phyloP scores from a whole-genome alignment of 1,284 basidiomycete genomes.

The Xerocomus cyaneibrunnescens region DNA sequence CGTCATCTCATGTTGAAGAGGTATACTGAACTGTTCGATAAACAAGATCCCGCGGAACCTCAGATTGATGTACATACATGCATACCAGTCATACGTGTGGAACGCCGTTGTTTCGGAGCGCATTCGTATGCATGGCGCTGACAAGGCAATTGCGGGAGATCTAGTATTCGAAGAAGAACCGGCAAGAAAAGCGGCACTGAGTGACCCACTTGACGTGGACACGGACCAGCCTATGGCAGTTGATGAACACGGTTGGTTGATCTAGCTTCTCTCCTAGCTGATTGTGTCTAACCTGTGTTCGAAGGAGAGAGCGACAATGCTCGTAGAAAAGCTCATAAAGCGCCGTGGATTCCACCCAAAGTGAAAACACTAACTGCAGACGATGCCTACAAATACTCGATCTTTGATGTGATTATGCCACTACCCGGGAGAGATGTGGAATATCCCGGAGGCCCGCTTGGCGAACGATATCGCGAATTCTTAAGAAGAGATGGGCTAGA shows the following conservation, averaged over 20 bases:
- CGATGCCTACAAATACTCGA: constrained; percentile 76
- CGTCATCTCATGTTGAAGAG: not conserved
- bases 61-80: constrained; percentile 96
- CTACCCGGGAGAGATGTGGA: constrained; percentile 91
- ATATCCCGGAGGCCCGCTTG: constrained; percentile 81
- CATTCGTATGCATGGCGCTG: constrained; percentile 74
- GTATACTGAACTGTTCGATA: not conserved
- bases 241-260: constrained; percentile 45
- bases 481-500: constrained; percentile 85
- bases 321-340: constrained; percentile 45
- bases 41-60: constrained; percentile 90
- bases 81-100: constrained; percentile 99
- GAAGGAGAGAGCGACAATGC: constrained; percentile 31
- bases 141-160: constrained; percentile 82
- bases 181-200: constrained; percentile 29
- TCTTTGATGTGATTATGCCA: constrained; percentile 96
- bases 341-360: constrained; percentile 58
- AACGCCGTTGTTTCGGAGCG: constrained; percentile 95
- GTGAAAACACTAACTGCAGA: constrained; percentile 77
- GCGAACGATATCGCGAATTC: constrained; percentile 81
- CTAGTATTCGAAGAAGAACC: constrained; percentile 66
- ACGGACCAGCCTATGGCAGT: constrained; percentile 37
- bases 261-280: constrained; percentile 2
- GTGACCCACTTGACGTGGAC: constrained; percentile 39
- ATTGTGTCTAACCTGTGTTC: constrained; percentile 10